These are phyloP conservation scores for Penstemon barbatus DNA, from an alignment of 257 asterid species.

Conservation along the genomic window DNA sequence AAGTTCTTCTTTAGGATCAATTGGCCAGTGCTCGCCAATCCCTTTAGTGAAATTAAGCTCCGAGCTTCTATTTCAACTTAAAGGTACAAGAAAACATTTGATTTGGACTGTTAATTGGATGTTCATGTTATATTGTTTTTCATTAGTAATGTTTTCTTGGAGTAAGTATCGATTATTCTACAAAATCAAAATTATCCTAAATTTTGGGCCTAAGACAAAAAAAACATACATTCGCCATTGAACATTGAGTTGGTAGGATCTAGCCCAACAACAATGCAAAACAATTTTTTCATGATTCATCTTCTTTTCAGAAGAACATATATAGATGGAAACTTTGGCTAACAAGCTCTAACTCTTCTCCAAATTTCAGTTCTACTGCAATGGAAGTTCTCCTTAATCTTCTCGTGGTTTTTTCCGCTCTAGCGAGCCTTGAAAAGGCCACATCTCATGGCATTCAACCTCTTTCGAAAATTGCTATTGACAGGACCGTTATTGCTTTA, in stretches of 20 bases:
- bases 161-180: too few relatives aligned
- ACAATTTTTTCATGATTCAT: too few relatives aligned
- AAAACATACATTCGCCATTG: too few relatives aligned
- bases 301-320: background rate
- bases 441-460: slow-evolving; percentile 77
- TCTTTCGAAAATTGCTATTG: slow-evolving; percentile 59
- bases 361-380: slow-evolving; percentile 30
- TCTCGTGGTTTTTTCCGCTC: slow-evolving; percentile 50
- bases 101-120: too few relatives aligned
- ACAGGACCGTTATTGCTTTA: slow-evolving; percentile 56
- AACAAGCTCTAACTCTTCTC: background rate
- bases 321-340: background rate
- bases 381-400: slow-evolving; percentile 43
- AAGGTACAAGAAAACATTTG: background rate
- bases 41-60: background rate
- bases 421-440: slow-evolving; percentile 44
- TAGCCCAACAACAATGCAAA: too few relatives aligned
- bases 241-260: too few relatives aligned
- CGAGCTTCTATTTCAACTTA: background rate
- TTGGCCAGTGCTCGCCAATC: background rate
- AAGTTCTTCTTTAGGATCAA: background rate
- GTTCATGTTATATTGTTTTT: too few relatives aligned
- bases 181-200: too few relatives aligned
- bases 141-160: too few relatives aligned
- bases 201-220: too few relatives aligned